A percentile compares a stretch with the other conserved stretches of the same genome.
Evolutionary conservation across 257 asterid genomes (phyloP).

Genomic region (Capsicum rhomboideum): DNA sequence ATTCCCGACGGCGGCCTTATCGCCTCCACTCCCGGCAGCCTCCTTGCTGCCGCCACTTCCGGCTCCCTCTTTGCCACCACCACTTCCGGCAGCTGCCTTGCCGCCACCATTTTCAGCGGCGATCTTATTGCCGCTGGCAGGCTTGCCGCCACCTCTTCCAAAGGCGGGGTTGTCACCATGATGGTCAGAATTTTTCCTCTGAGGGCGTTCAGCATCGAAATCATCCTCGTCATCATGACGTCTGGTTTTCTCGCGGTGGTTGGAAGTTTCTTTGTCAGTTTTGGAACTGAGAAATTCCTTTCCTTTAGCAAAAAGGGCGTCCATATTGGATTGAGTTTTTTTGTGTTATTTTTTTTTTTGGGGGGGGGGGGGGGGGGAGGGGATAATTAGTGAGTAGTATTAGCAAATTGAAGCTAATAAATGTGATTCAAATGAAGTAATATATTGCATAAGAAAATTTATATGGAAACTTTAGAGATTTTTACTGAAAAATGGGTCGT

Average conservation of each 20-base stretch:
- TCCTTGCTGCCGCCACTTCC: too few relatives aligned
- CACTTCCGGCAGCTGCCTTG: too few relatives aligned
- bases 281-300: neutral
- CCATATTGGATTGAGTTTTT: neutral
- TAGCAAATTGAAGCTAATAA: neutral
- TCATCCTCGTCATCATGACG: neutral
- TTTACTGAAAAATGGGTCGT: neutral
- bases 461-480: neutral
- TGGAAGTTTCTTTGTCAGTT: neutral
- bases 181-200: neutral
- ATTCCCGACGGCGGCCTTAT: too few relatives aligned
- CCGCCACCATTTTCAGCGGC: too few relatives aligned
- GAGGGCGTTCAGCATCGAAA: neutral
- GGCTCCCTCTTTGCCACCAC: too few relatives aligned
- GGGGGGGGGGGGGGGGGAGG: too few relatives aligned
- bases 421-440: neutral
- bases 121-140: too few relatives aligned
- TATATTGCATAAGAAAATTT: neutral
- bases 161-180: too few relatives aligned
- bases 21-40: too few relatives aligned
- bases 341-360: neutral
- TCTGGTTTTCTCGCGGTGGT: neutral
- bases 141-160: neutral
- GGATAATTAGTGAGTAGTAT: neutral
- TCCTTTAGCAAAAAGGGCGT: neutral